Percentiles rank a stretch among this genome's conserved stretches.
phyloP scores from a whole-genome alignment of 2,329 filamentous ascomycete species.

The Monosporascus sp. region DNA sequence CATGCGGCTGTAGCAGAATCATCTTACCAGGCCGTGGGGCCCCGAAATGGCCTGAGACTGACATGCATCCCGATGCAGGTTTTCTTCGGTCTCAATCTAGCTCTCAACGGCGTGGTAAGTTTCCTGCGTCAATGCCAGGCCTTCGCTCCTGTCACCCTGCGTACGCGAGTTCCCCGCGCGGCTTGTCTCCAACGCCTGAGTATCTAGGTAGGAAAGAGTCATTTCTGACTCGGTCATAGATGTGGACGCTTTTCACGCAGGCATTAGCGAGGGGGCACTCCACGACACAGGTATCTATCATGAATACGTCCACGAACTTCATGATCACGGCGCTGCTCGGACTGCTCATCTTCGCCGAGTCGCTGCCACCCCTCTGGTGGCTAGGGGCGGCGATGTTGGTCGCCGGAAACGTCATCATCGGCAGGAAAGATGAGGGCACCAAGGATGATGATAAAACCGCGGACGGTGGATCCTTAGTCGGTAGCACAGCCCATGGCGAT shows the following conservation, averaged over 20 bases:
- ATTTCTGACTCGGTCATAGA: conserved; percentile 32
- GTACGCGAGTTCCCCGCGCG: not conserved
- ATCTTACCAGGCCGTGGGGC: too few relatives aligned
- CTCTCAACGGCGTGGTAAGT: conserved; percentile 66
- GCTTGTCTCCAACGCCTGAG: too few relatives aligned
- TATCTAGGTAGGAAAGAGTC: too few relatives aligned
- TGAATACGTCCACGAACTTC: conserved; percentile 81
- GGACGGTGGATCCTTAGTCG: too few relatives aligned
- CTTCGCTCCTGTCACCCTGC: not conserved
- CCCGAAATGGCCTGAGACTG: not conserved
- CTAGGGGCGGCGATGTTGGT: conserved; percentile 66
- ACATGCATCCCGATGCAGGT: conserved; percentile 36
- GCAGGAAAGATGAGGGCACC: conserved; percentile 44
- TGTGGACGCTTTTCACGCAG: conserved; percentile 80
- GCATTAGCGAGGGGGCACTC: conserved; percentile 70
- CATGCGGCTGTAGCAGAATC: not conserved
- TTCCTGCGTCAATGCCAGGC: not conserved
- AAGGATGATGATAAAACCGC: not conserved
- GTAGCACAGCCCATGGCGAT: not conserved
- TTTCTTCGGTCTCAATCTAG: conserved; percentile 70
- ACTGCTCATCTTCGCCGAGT: conserved; percentile 64
- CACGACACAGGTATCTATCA: conserved; percentile 73
- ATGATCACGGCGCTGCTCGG: conserved; percentile 71
- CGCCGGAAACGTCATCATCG: conserved; percentile 73
- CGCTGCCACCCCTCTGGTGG: conserved; percentile 71